Percentiles rank a stretch among this genome's conserved stretches.
Evolutionary conservation across 768 basidiomycete genomes (phyloP).

Genomic region (Kwoniella europaea): DNA sequence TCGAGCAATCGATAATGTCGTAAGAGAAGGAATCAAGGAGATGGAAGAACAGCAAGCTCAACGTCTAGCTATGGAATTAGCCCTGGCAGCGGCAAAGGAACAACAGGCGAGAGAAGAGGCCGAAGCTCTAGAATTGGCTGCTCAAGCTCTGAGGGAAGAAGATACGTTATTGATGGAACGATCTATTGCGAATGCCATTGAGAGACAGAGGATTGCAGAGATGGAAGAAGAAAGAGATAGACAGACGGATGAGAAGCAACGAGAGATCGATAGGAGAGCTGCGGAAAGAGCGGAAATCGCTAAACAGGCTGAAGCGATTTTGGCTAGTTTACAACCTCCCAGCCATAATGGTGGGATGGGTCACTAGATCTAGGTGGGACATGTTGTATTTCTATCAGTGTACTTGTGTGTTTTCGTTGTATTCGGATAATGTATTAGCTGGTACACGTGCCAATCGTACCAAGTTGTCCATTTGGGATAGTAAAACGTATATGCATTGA

Average conservation of each 20-base stretch:
- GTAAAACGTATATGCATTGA: no score
- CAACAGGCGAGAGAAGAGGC: constrained; percentile 44
- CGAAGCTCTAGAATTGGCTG: constrained; percentile 32
- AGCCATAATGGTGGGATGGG: not conserved
- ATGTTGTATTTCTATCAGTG: no score
- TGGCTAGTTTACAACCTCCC: constrained; percentile 29
- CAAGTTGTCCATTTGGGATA: no score
- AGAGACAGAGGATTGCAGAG: constrained; percentile 36
- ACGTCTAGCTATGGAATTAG: constrained; percentile 43
- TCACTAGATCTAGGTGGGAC: not conserved
- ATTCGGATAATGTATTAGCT: no score
- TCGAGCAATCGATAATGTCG: constrained; percentile 47
- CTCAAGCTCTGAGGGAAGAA: constrained; percentile 26
- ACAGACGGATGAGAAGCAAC: constrained; percentile 35
- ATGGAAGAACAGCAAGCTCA: constrained; percentile 43
- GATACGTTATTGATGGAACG: constrained; percentile 37
- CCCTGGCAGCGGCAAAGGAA: constrained; percentile 43
- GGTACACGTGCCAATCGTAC: no score
- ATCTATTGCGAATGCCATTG: constrained; percentile 43
- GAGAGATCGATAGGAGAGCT: constrained; percentile 24
- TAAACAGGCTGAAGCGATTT: constrained; percentile 45
- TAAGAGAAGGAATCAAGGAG: constrained; percentile 43
- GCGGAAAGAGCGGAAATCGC: constrained; percentile 46
- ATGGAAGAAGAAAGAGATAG: constrained; percentile 46
- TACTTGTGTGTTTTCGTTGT: no score